phyloP scores from a whole-genome alignment of 1,139 yeast genomes.

The Lodderomyces orthopsilosis region DNA sequence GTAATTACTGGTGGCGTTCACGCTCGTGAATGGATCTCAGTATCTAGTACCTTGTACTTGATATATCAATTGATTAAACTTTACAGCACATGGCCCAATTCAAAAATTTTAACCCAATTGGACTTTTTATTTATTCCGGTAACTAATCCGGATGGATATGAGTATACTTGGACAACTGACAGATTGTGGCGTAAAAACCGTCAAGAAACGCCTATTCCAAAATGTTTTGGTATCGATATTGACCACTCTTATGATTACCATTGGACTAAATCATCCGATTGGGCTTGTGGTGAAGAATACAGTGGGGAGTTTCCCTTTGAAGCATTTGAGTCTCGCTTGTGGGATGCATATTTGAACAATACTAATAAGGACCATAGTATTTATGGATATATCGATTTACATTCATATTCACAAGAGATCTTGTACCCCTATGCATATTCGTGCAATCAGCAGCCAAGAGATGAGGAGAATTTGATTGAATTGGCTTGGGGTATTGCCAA shows the following conservation, averaged over 20 bases:
- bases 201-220: conserved; percentile 65
- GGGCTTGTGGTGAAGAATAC: conserved; percentile 82
- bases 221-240: conserved; percentile 80
- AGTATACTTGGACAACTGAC: conserved; percentile 74
- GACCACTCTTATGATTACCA: conserved; percentile 82
- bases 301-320: conserved; percentile 76
- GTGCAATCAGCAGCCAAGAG: conserved; percentile 70
- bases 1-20: conserved; percentile 84
- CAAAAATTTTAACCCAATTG: conserved; percentile 37
- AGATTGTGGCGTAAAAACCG: conserved; percentile 89
- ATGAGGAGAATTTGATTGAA: conserved; percentile 76
- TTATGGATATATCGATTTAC: conserved; percentile 77
- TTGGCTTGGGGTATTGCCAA: conserved; percentile 78
- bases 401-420: conserved; percentile 81
- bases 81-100: conserved; percentile 42
- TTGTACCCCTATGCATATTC: conserved; percentile 82
- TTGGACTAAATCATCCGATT: conserved; percentile 61
- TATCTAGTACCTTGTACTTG: conserved; percentile 64
- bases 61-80: conserved; percentile 54
- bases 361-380: conserved; percentile 60
- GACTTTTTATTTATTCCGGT: conserved; percentile 81
- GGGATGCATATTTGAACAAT: conserved; percentile 62
- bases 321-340: conserved; percentile 65
- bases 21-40: conserved; percentile 89
- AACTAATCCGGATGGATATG: conserved; percentile 89